phyloP scores from a whole-genome alignment of 2,329 filamentous ascomycete species.

The Phialemoniopsis sp. region DNA sequence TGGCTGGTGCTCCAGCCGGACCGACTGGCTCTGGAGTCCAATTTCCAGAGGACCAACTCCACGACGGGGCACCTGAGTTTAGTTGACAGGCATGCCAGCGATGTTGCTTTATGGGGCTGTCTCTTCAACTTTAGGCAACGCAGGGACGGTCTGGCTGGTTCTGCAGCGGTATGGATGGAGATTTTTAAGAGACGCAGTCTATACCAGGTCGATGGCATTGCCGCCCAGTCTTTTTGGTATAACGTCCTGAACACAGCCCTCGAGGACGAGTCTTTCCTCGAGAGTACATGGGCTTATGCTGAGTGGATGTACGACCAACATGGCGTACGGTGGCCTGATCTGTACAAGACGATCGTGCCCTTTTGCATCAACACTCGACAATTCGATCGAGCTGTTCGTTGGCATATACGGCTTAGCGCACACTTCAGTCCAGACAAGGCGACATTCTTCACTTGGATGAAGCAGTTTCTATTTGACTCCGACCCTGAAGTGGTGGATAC shows the following conservation, averaged over 20 bases:
- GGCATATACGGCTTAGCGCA: slow-evolving; percentile 41
- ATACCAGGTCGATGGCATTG: slow-evolving; percentile 13
- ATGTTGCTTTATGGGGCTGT: slow-evolving; percentile 23
- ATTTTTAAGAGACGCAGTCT: slow-evolving; percentile 16
- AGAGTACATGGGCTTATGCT: slow-evolving; percentile 30
- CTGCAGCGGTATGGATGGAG: slow-evolving; percentile 18
- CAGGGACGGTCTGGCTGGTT: slow-evolving; percentile 14
- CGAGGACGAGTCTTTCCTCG: slow-evolving; percentile 22
- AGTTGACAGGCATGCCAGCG: slow-evolving; percentile 19
- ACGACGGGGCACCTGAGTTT: slow-evolving; percentile 6
- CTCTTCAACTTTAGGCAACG: slow-evolving; percentile 22
- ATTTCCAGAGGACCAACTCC: slow-evolving; percentile 6
- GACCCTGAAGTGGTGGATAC: slow-evolving; percentile 30
- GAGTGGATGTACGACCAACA: slow-evolving; percentile 35
- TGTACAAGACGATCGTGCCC: slow-evolving; percentile 43
- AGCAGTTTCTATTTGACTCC: slow-evolving; percentile 31
- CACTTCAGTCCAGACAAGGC: slow-evolving; percentile 35
- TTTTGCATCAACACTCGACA: slow-evolving; percentile 33
- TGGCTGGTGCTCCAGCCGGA: slow-evolving; percentile 16
- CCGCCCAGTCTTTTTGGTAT: slow-evolving; percentile 20
- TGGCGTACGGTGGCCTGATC: slow-evolving; percentile 39
- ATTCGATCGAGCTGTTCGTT: slow-evolving; percentile 33
- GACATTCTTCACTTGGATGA: slow-evolving; percentile 35
- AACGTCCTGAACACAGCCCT: slow-evolving; percentile 26
- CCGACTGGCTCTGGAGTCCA: slow-evolving; percentile 17